phyloP scores from a whole-genome alignment of 129 eudicot genomes.

The Rutidosis leptorrhynchoides region DNA sequence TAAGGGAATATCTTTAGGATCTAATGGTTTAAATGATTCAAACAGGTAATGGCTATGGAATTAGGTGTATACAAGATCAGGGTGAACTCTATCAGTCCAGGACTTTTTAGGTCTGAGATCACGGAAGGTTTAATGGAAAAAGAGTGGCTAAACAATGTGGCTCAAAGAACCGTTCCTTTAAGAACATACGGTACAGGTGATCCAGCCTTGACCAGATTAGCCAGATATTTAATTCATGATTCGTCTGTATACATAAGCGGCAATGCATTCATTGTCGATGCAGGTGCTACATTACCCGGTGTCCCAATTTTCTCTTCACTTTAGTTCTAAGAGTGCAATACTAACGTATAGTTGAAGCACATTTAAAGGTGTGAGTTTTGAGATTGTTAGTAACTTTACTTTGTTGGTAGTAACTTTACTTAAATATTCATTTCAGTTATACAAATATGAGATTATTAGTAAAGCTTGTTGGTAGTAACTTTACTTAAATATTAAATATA shows the following conservation, averaged over 20 bases:
- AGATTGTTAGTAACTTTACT: no score
- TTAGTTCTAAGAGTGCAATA: no score
- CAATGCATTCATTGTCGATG: slow-evolving; percentile 63
- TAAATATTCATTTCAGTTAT: no score
- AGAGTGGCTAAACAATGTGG: slow-evolving; percentile 61
- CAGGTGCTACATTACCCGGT: slow-evolving; percentile 77
- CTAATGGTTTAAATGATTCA: not conserved
- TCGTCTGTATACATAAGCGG: slow-evolving; percentile 64
- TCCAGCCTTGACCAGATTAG: slow-evolving; percentile 64
- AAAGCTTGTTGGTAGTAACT: no score
- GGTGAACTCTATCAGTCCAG: slow-evolving; percentile 71
- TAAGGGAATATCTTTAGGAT: no score
- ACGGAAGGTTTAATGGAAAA: slow-evolving; percentile 57
- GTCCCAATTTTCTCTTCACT: slow-evolving; percentile 78
- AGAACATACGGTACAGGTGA: slow-evolving; percentile 45
- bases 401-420: no score
- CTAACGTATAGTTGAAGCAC: no score
- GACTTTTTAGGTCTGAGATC: slow-evolving; percentile 82
- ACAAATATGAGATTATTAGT: no score
- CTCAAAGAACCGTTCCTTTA: slow-evolving; percentile 56
- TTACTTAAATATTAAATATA: no score
- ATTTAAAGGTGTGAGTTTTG: no score
- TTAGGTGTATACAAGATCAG: slow-evolving; percentile 67
- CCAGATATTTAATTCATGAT: slow-evolving; percentile 63
- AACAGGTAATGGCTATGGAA: slow-evolving; percentile 73